These are phyloP conservation scores for Iris macrosiphon DNA, from an alignment of 106 monocot genomes.

Conservation along the genomic window DNA sequence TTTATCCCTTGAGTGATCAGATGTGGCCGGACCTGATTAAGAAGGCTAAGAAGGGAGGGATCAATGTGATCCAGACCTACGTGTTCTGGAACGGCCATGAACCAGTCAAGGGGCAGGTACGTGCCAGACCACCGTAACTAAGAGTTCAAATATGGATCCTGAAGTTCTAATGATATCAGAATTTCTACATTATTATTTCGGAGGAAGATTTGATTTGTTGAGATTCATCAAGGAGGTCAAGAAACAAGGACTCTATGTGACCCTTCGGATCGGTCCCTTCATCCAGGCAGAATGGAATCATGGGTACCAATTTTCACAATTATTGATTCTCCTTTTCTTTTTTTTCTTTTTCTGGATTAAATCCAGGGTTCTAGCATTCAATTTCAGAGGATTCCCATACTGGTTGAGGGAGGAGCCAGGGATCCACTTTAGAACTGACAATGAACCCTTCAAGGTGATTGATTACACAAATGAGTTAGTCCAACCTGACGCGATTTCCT, in stretches of 20 bases:
- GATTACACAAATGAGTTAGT: background rate
- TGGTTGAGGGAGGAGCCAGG: slow-evolving; percentile 69
- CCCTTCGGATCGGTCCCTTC: slow-evolving; percentile 78
- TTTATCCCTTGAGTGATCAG: slow-evolving; percentile 20
- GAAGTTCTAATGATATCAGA: too few relatives aligned
- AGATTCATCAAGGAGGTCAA: slow-evolving; percentile 70
- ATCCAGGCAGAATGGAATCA: slow-evolving; percentile 84
- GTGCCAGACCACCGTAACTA: too few relatives aligned
- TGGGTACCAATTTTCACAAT: slow-evolving; percentile 26
- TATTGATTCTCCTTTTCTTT: too few relatives aligned
- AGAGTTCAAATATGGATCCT: too few relatives aligned
- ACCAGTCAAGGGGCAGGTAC: slow-evolving; percentile 52
- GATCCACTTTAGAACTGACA: slow-evolving; percentile 74
- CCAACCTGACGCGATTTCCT: too few relatives aligned
- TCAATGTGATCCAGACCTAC: too few relatives aligned
- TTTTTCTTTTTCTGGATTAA: background rate
- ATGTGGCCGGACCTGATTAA: slow-evolving; percentile 42
- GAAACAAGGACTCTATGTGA: slow-evolving; percentile 41
- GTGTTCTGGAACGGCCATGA: too few relatives aligned
- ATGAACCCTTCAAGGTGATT: slow-evolving; percentile 80
- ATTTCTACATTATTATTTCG: slow-evolving; percentile 71
- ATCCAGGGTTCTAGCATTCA: background rate
- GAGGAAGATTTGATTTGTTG: slow-evolving; percentile 65
- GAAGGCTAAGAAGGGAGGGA: slow-evolving; percentile 37
- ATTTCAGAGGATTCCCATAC: slow-evolving; percentile 73